Evolutionary conservation across 2,329 filamentous ascomycete species (phyloP).

Genomic region (Talaromyces amestolkiae): DNA sequence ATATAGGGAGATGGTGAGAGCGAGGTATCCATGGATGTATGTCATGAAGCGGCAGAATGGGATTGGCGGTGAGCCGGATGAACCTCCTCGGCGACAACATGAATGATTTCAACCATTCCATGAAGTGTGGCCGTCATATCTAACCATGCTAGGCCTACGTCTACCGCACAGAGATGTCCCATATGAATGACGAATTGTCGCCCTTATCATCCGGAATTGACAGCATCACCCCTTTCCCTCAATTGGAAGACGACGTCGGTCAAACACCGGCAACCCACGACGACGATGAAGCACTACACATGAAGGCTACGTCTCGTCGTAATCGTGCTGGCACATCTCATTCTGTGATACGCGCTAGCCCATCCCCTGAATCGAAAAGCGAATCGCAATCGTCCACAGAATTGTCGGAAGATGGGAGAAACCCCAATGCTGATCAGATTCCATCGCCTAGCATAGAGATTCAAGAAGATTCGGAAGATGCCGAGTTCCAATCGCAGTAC

Average conservation of each 20-base stretch:
- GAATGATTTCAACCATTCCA: not conserved
- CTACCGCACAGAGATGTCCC: slow-evolving; percentile 9
- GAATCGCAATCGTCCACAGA: not conserved
- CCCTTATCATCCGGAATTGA: slow-evolving; percentile 18
- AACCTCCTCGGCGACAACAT: not conserved
- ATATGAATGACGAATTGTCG: slow-evolving; percentile 13
- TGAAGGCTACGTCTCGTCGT: slow-evolving; percentile 8
- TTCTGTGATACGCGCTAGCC: slow-evolving; percentile 3
- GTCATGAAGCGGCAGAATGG: not conserved
- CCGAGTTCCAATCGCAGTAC: slow-evolving; percentile 45
- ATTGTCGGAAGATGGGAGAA: not conserved
- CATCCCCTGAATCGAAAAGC: not conserved
- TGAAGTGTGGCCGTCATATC: not conserved
- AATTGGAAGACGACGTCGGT: slow-evolving; percentile 14
- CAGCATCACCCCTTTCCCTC: slow-evolving; percentile 18
- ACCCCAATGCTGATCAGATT: not conserved
- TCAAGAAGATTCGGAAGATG: slow-evolving; percentile 11
- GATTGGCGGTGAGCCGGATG: slow-evolving; percentile 4
- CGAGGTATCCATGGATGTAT: not conserved
- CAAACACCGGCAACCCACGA: slow-evolving; percentile 6
- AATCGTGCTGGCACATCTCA: slow-evolving; percentile 10
- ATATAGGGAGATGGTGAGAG: not conserved
- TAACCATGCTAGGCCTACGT: not conserved
- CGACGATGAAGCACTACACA: slow-evolving; percentile 15
- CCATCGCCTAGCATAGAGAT: slow-evolving; percentile 15